Base-by-base conservation (phyloP, 106 monocot genomes). In the Allium cepa region DNA sequence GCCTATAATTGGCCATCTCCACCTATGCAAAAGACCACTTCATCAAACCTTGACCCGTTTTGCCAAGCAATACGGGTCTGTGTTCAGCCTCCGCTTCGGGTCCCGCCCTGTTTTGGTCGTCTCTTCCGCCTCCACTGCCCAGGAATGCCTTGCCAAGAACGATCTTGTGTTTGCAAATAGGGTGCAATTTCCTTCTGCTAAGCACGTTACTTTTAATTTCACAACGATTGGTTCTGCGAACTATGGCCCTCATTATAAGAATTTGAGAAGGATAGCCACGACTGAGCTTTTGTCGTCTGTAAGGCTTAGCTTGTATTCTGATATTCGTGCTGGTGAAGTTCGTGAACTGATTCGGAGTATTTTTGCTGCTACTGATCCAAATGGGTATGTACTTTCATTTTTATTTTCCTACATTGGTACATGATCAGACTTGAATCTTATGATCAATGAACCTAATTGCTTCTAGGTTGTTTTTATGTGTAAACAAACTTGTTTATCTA, bases 31-130 rank as follows among this genome's bases (percentile, higher is more conserved):
- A 17, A 73, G 56, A 49, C 73, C 73, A 22, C 64, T 73, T 57
- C 73, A 73, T 58, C 73, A 28, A 7, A 49, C 73, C 47, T 57
- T 73, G 14, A 53, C 73, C 58, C 22, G 55, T 46, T 58, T 73
- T 17, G 53, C 86, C 16, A 17, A 66, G 57, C 66, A 17, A 66
- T 36, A 83, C 64, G 86, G 81, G 66, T 76, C 77, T 15, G 55
- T 85, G 36, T 83, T 67, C 67, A 56, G 46, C 46, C 59, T 59
- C 8, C 59, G 17, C 4, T 59, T 59, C 8, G 59, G 59, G 3
- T 59, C 59, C 17, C 59, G n/a, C 18, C 17, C 59, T 0, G 59
- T 59, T 16, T 22, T 59, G 17, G 17, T 59, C 18, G 59, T 59
- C 14, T 17, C 14, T 22, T 59, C 59, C 4, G 17, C 9, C 22